Evolutionary conservation across 352 stramenopile genomes (phyloP).

Genomic region (Globisporangium viniferum): DNA sequence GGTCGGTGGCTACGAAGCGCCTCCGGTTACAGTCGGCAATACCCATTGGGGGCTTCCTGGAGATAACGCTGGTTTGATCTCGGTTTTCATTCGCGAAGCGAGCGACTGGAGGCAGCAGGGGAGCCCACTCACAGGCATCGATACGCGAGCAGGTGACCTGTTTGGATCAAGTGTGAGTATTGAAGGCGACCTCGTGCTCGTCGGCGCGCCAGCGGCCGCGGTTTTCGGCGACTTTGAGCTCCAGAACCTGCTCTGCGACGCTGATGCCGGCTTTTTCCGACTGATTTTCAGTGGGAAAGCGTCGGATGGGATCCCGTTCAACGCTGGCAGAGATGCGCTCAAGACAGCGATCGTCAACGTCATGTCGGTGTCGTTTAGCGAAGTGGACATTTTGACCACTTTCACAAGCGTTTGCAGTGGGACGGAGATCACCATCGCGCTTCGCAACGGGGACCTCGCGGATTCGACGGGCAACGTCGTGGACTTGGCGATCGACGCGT

Average conservation of each 20-base stretch:
- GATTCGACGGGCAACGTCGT: slow-evolving; percentile 56
- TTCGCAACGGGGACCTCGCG: slow-evolving; percentile 55
- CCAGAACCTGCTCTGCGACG: slow-evolving; percentile 72
- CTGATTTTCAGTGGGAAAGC: slow-evolving; percentile 54
- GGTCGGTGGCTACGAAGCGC: slow-evolving; percentile 46
- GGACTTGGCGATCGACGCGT: slow-evolving; percentile 48
- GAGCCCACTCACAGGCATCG: slow-evolving; percentile 40
- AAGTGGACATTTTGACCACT: slow-evolving; percentile 50
- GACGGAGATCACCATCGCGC: slow-evolving; percentile 46
- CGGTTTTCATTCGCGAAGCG: slow-evolving; percentile 63
- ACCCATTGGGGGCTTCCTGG: slow-evolving; percentile 60
- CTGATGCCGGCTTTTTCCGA: slow-evolving; percentile 63
- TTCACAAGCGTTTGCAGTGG: slow-evolving; percentile 53
- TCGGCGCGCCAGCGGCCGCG: slow-evolving; percentile 61
- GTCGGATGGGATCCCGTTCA: slow-evolving; percentile 59
- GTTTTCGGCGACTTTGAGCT: slow-evolving; percentile 74
- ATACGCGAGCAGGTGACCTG: slow-evolving; percentile 61
- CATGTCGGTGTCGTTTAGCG: slow-evolving; percentile 48
- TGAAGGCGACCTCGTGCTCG: slow-evolving; percentile 41
- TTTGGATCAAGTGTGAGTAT: slow-evolving; percentile 78
- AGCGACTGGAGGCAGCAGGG: slow-evolving; percentile 79
- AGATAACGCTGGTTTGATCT: slow-evolving; percentile 48
- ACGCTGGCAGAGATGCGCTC: slow-evolving; percentile 45
- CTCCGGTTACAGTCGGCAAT: slow-evolving; percentile 25
- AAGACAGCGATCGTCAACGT: slow-evolving; percentile 48